Evolutionary conservation across 2,329 filamentous ascomycete genomes (phyloP), one percentile per base, ranked within the genome.

Genomic region (Chlorencoelia australis): DNA sequence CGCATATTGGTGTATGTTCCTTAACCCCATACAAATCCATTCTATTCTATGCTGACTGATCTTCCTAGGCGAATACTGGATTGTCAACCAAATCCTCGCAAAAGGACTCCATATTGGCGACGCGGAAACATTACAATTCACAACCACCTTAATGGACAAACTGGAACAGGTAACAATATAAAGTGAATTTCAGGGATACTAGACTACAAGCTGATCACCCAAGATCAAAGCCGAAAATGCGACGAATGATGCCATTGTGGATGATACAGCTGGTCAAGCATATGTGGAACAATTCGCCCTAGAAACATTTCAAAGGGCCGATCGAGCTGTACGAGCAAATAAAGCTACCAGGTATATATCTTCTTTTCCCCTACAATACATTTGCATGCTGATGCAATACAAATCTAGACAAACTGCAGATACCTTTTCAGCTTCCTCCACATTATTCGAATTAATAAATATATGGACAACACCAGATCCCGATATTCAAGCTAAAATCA

Each of bases 231-330:
- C 65, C 8, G 73, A 82, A 39, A 77, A 89, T 53, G 68, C 77
- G 7, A 69, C 73, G 31, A 84, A 96, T 53, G 85, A 93, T 55
- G 82, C 87, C 11, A 79, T 96, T 36, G 69, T 75, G 5, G 89
- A 96, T 59, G 88, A 95, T 50, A 66, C 79, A 2, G 85, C 82
- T 4, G 89, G 86, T 1, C 85, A 88, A 60, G 87, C 86, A 36
- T 94, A 94, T 52, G 80, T 96, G 31, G 88, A 96, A 60, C 82
- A 94, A 57, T 98, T 98, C 59, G 89, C 82, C 0, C 68, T 89
- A 46, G 83, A 94, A 53, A 88, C 87, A 0, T 88, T 98, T 46
- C 73, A 80, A 31, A 75, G 86, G 45, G 89, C 84, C 4, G 85
- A 95, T 53, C 76, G 81, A 38, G 80, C 86, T 0, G 75, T 96